These are phyloP conservation scores for Trichoderma arundinaceum DNA, from an alignment of 2,329 filamentous ascomycete species.

Conservation along the genomic window DNA sequence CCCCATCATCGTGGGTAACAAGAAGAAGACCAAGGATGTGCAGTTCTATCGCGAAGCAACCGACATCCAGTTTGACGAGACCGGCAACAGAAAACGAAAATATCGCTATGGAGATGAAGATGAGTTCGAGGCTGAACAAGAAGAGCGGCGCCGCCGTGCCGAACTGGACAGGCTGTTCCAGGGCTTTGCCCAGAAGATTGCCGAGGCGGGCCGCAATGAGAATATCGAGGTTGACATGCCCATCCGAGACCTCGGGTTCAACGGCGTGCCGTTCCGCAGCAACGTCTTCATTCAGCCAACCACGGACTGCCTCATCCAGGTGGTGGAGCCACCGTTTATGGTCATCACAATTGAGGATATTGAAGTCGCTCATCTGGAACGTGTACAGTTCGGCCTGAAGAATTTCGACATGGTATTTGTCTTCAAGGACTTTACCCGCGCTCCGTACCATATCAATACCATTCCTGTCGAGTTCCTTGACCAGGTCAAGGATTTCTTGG, in stretches of 20 bases:
- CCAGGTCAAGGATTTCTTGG: conserved; percentile 95
- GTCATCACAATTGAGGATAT: conserved; percentile 95
- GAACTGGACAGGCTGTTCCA: conserved; percentile 96
- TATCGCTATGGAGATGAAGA: conserved; percentile 98
- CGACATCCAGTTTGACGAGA: conserved; percentile 98
- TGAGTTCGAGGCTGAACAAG: conserved; percentile 97
- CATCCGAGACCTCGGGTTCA: conserved; percentile 94
- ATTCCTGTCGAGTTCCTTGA: conserved; percentile 96
- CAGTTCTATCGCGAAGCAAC: conserved; percentile 98
- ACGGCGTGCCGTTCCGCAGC: conserved; percentile 92
- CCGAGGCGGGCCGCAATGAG: conserved; percentile 90
- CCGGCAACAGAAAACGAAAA: conserved; percentile 95
- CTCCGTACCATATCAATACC: conserved; percentile 94
- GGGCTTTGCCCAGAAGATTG: conserved; percentile 95
- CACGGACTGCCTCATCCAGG: conserved; percentile 94
- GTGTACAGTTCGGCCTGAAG: conserved; percentile 95
- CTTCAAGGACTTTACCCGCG: conserved; percentile 94
- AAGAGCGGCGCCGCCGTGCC: conserved; percentile 88
- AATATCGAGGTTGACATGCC: conserved; percentile 94
- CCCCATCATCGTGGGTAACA: conserved; percentile 95
- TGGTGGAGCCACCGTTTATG: conserved; percentile 96
- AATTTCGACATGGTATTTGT: conserved; percentile 99
- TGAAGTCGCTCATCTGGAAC: conserved; percentile 93
- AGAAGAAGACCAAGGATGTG: conserved; percentile 97
- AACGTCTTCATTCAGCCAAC: conserved; percentile 96